Percentiles rank a stretch among this genome's conserved stretches.
These are phyloP conservation scores for Ustilago trichophora DNA, from an alignment of 1,284 basidiomycete genomes.

Conservation along the genomic window DNA sequence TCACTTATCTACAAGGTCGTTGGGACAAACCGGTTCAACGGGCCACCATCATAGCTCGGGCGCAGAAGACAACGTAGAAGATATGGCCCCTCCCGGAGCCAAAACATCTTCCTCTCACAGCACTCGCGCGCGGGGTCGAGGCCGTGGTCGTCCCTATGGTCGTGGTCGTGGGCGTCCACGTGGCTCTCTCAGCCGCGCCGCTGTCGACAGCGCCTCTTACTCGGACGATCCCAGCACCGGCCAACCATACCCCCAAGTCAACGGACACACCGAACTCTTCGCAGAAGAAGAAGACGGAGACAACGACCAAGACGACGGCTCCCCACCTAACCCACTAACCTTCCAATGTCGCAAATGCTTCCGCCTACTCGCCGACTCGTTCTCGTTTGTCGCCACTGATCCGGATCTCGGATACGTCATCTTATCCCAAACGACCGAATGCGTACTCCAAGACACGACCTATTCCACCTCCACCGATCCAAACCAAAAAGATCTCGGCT, in stretches of 20 bases:
- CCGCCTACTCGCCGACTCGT: slow-evolving; percentile 45
- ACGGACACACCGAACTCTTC: background rate
- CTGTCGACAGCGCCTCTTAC: background rate
- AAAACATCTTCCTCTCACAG: slow-evolving; percentile 3
- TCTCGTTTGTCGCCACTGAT: slow-evolving; percentile 44
- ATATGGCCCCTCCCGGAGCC: slow-evolving; percentile 20
- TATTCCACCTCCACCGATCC: slow-evolving; percentile 34
- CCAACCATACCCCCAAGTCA: background rate
- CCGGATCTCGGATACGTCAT: slow-evolving; percentile 48
- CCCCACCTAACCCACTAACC: slow-evolving; percentile 28
- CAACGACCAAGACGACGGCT: slow-evolving; percentile 4
- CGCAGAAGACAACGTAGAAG: slow-evolving; percentile 26
- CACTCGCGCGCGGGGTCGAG: slow-evolving; percentile 8
- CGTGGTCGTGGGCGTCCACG: background rate
- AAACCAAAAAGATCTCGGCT: slow-evolving; percentile 28
- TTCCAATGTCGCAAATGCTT: slow-evolving; percentile 51
- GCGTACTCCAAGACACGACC: slow-evolving; percentile 18
- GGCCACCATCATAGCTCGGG: slow-evolving; percentile 16
- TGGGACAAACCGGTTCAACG: background rate
- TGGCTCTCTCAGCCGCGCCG: background rate
- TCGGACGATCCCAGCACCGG: background rate
- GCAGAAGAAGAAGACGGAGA: background rate
- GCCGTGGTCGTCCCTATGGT: slow-evolving; percentile 14
- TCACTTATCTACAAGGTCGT: background rate
- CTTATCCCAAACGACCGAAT: slow-evolving; percentile 35